Evolutionary conservation across 2,329 filamentous ascomycete genomes (phyloP), one percentile per base, ranked within the genome.

Genomic region (Phaeosphaeriaceae sp.): DNA sequence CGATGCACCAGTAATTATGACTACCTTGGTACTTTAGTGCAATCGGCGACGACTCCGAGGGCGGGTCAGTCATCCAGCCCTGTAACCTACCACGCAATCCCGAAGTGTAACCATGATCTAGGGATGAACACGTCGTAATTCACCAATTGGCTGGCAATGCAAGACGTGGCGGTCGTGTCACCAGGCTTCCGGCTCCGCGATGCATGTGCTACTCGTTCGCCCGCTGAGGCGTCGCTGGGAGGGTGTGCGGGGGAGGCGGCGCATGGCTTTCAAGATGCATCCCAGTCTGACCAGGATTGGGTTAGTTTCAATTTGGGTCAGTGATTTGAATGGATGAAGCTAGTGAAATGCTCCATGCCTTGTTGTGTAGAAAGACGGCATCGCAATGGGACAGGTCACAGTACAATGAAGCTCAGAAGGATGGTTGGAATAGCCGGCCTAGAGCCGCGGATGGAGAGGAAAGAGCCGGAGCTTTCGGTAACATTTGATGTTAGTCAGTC

Each of bases 131-230:
- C 42, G 42, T 44, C 26, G 21, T 38, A 8, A 17, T 28, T 16
- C 38, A 21, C 48, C 50, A 44, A 60, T 54, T 57, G 49, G 52
- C 47, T 54, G 40, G 44, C 46, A 46, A 18, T 50, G 53, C 35
- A 41, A 46, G 56, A 57, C 46, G 33, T 37, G 50, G 53, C 46
- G 46, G 50, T 47, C 34, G 42, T 51, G 41, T 42, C 32, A 56
- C 42, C 28, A 36, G 28, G 45, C 29, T 52, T 46, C 58, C 58
- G 58, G 55, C 38, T 42, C 62, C 62, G 60, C 62, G 58, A 51
- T 54, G 61, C 61, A 58, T 39, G 36, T 50, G 40, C 46, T 38
- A 52, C 35, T 48, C 26, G 48, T 45, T 28, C 52, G 26, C 36
- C 23, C 23, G 18, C n/a, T 30, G 39, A 36, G 45, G 34, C 29